phyloP scores from a whole-genome alignment of 495 filamentous ascomycete species.

The Tuber brumale region DNA sequence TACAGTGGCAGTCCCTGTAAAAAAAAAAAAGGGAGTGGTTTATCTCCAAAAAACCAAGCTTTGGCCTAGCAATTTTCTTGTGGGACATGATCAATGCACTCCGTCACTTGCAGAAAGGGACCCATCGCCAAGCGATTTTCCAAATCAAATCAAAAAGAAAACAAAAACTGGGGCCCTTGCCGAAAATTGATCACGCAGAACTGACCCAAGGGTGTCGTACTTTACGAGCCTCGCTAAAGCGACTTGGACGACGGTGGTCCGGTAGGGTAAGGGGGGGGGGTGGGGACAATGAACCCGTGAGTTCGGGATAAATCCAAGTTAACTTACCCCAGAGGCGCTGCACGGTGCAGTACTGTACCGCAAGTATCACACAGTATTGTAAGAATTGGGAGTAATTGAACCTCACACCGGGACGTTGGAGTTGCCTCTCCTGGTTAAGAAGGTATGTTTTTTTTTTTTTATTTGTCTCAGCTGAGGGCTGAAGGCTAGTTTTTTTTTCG shows the following conservation, averaged over 20 bases:
- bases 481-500: too few species aligned
- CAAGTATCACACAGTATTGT: not conserved
- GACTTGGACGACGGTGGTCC: not conserved
- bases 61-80: not conserved
- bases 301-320: not conserved
- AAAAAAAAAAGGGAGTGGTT: not conserved
- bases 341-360: not conserved
- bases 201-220: not conserved
- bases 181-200: not conserved
- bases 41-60: not conserved
- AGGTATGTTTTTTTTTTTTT: too few species aligned
- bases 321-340: not conserved
- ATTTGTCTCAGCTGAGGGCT: too few species aligned
- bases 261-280: not conserved
- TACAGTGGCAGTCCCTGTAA: not conserved
- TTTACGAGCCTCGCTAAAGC: conserved; percentile 4
- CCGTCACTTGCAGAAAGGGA: not conserved
- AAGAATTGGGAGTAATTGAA: too few species aligned
- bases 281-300: not conserved
- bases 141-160: not conserved
- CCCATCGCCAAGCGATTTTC: not conserved
- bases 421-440: too few species aligned
- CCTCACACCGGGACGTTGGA: too few species aligned
- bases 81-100: not conserved
- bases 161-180: not conserved